phyloP scores from a whole-genome alignment of 805 yeast species.

The Candida sanyiensis region DNA sequence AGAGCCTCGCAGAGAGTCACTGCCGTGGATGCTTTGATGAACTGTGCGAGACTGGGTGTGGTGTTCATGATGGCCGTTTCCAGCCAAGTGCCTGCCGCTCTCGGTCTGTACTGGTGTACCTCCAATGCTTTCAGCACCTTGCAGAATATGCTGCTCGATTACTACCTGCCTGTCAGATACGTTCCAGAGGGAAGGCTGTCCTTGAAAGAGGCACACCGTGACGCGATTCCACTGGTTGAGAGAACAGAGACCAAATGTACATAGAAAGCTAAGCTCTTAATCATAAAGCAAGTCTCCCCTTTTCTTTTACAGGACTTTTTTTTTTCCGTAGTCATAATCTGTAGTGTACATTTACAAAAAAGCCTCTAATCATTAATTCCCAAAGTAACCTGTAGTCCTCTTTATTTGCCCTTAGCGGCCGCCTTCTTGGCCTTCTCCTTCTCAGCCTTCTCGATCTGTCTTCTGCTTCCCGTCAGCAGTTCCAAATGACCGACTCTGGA shows the following conservation, averaged over 20 bases:
- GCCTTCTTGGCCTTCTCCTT: slow-evolving; percentile 34
- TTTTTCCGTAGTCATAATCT: too few species aligned
- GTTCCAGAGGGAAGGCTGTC: slow-evolving; percentile 10
- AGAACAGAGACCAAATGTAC: slow-evolving; percentile 7
- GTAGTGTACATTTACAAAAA: slow-evolving; percentile 2
- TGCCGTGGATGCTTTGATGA: slow-evolving; percentile 57
- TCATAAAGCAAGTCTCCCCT: too few species aligned
- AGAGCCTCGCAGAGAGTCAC: slow-evolving; percentile 46
- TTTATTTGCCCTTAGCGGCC: slow-evolving; percentile 19
- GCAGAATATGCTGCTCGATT: slow-evolving; percentile 70
- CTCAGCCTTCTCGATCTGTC: slow-evolving; percentile 63
- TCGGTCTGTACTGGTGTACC: slow-evolving; percentile 85
- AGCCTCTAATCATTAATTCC: not conserved
- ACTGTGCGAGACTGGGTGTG: slow-evolving; percentile 66
- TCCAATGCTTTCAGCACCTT: slow-evolving; percentile 71
- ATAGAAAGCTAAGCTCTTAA: too few species aligned
- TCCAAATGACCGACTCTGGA: slow-evolving; percentile 93
- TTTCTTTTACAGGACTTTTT: too few species aligned
- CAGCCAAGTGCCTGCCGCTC: slow-evolving; percentile 79
- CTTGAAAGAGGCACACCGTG: slow-evolving; percentile 6
- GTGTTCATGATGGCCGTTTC: slow-evolving; percentile 79
- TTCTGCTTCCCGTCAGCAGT: slow-evolving; percentile 82
- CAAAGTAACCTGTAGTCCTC: not conserved
- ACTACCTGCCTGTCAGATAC: slow-evolving; percentile 24
- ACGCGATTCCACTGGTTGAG: slow-evolving; percentile 11